These are phyloP conservation scores for Lactarius sp. DNA, from an alignment of 768 basidiomycete genomes.

Conservation along the genomic window DNA sequence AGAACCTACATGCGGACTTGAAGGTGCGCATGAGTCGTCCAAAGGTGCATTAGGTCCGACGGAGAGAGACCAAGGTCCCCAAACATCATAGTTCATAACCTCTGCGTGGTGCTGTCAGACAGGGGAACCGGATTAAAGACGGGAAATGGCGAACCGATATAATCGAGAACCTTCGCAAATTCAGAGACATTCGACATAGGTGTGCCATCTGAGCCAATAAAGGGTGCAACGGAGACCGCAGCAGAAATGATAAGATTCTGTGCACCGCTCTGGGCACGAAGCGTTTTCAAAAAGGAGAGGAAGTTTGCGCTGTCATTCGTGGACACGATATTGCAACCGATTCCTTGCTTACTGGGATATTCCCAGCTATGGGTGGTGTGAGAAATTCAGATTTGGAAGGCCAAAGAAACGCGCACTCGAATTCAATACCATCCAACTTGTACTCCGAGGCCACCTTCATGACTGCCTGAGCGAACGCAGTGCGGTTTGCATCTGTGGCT, in stretches of 20 bases:
- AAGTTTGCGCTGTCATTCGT: not conserved
- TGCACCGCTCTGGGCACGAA: not conserved
- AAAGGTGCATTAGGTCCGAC: conserved; percentile 86
- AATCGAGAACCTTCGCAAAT: conserved; percentile 39
- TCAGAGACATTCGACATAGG: conserved; percentile 62
- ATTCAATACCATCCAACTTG: conserved; percentile 50
- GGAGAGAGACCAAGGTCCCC: conserved; percentile 47
- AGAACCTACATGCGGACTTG: conserved; percentile 63
- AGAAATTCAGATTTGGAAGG: not conserved
- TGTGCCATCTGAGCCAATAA: conserved; percentile 43
- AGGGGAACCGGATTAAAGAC: conserved; percentile 23
- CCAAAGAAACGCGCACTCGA: conserved; percentile 26
- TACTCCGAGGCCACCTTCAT: conserved; percentile 45
- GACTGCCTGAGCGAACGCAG: conserved; percentile 55
- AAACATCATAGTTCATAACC: conserved; percentile 69
- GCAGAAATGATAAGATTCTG: conserved; percentile 49
- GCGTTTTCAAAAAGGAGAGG: not conserved
- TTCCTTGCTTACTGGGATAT: conserved; percentile 63
- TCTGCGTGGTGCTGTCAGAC: conserved; percentile 1
- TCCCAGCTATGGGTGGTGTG: conserved; percentile 51
- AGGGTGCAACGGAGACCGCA: conserved; percentile 48
- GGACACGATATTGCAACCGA: conserved; percentile 60
- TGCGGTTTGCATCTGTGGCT: conserved; percentile 50
- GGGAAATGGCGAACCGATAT: conserved; percentile 57
- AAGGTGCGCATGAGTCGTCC: conserved; percentile 64